Percentiles rank a stretch among this genome's conserved stretches.
Conservation (phyloP, 495 filamentous ascomycete species). For the Alectoria sarmentosa region DNA sequence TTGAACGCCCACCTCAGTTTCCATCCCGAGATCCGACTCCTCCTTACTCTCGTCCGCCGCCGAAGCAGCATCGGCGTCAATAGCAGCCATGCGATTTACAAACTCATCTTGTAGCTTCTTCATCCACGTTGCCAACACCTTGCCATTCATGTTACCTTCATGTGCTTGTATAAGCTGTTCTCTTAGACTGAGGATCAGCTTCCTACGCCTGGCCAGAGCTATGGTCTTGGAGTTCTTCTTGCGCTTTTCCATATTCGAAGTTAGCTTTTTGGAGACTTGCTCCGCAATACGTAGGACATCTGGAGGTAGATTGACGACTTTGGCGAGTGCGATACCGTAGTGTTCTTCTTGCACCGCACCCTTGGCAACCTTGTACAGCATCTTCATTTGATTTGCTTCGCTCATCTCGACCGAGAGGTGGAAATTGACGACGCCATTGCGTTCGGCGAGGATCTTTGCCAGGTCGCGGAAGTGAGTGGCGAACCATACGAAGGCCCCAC, state of each 20-base stretch:
- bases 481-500: conserved; percentile 75
- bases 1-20: background rate
- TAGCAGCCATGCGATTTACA: conserved; percentile 58
- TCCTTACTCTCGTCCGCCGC: conserved; percentile 18
- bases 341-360: conserved; percentile 65
- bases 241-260: conserved; percentile 43
- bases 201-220: conserved; percentile 54
- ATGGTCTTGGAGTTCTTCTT: conserved; percentile 52
- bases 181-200: conserved; percentile 63
- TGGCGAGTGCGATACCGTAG: conserved; percentile 72
- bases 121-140: conserved; percentile 56
- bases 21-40: conserved; percentile 2
- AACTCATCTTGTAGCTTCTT: conserved; percentile 71
- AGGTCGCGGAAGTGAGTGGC: conserved; percentile 87
- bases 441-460: conserved; percentile 64
- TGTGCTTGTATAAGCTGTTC: conserved; percentile 68
- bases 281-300: conserved; percentile 61
- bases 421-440: conserved; percentile 68
- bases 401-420: conserved; percentile 69
- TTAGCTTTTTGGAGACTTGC: conserved; percentile 53
- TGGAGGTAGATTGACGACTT: conserved; percentile 64
- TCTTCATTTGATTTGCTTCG: conserved; percentile 55
- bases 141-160: conserved; percentile 60
- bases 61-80: conserved; percentile 37
- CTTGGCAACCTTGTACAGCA: conserved; percentile 74